phyloP scores from a whole-genome alignment of 2,329 filamentous ascomycete species.

The Triangularia setosa region DNA sequence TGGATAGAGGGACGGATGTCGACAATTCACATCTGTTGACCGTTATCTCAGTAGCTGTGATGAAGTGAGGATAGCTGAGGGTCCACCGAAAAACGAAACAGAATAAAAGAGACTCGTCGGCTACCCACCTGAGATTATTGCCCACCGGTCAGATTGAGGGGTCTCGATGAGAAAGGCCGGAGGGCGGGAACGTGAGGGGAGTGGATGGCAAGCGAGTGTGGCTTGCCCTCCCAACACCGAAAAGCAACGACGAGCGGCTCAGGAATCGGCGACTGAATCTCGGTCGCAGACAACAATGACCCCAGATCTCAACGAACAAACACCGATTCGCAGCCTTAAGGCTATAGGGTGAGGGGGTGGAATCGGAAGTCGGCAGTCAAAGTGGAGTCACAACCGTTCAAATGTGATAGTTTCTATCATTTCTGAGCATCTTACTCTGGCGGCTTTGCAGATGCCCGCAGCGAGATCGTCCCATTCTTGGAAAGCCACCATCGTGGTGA shows the following conservation, averaged over 20 bases:
- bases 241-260: neutral
- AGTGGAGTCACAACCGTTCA: neutral
- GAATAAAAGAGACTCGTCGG: neutral
- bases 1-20: neutral
- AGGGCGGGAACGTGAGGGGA: neutral
- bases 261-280: constrained; percentile 1
- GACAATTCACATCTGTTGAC: neutral
- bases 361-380: neutral
- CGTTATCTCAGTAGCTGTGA: neutral
- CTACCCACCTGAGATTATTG: neutral
- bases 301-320: neutral
- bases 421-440: neutral
- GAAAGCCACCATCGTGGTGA: neutral
- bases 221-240: neutral
- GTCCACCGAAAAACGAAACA: neutral
- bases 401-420: neutral
- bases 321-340: neutral
- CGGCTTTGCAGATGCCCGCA: neutral
- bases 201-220: neutral
- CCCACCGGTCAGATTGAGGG: neutral
- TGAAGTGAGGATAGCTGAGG: neutral
- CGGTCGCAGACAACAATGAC: neutral
- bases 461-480: neutral
- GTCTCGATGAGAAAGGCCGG: neutral
- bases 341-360: neutral